phyloP scores from a whole-genome alignment of 2,329 filamentous ascomycete species.

The Teratosphaeria epicoccoides region DNA sequence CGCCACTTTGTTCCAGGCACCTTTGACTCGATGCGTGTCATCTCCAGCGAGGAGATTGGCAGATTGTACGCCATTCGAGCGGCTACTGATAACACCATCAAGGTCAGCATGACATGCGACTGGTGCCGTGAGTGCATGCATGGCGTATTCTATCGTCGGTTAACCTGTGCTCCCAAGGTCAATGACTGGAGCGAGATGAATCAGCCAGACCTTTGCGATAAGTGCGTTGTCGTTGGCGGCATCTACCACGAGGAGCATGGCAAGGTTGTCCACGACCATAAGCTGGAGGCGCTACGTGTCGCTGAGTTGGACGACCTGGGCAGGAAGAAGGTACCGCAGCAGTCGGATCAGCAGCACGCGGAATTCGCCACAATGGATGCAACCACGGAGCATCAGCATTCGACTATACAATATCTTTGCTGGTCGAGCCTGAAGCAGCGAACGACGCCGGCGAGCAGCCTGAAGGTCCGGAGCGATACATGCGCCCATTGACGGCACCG shows the following conservation, averaged over 20 bases:
- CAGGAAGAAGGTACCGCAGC: not conserved
- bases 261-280: not conserved
- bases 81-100: not conserved
- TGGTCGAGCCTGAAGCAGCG: not conserved
- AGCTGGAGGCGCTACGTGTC: not conserved
- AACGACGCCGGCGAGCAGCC: not conserved
- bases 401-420: not conserved
- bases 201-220: not conserved
- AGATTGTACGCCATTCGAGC: not conserved
- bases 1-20: not conserved
- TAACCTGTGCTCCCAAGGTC: not conserved
- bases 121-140: constrained; percentile 1
- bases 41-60: not conserved
- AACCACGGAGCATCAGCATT: not conserved
- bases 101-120: not conserved
- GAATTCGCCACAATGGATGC: not conserved
- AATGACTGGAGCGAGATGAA: not conserved
- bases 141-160: constrained; percentile 9
- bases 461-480: not conserved
- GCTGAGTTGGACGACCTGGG: not conserved
- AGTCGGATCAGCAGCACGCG: not conserved
- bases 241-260: not conserved
- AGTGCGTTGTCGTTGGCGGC: not conserved
- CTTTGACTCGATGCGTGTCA: not conserved
- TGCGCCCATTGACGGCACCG: not conserved